Evolutionary conservation across 1,139 yeast genomes (phyloP).

Genomic region (Hemisphaericaspora subhashii): DNA sequence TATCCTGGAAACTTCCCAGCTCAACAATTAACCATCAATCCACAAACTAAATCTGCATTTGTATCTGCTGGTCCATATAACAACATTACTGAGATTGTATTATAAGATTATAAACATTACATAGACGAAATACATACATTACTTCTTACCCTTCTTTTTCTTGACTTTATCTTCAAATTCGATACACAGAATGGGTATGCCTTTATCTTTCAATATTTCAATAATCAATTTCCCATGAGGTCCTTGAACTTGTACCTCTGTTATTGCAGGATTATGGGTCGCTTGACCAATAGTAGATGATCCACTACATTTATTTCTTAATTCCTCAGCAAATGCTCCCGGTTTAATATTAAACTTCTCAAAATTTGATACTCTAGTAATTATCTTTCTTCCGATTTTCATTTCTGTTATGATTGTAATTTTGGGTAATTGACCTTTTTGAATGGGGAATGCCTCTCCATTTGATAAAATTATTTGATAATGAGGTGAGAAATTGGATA

Average conservation of each 20-base stretch:
- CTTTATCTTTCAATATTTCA: constrained; percentile 60
- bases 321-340: constrained; percentile 61
- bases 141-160: constrained; percentile 45
- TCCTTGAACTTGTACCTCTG: constrained; percentile 86
- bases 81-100: constrained; percentile 55
- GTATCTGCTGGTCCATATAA: constrained; percentile 57
- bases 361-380: constrained; percentile 70
- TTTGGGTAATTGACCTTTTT: constrained; percentile 68
- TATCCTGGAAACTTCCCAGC: constrained; percentile 62
- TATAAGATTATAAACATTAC: constrained; percentile 18
- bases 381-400: constrained; percentile 78
- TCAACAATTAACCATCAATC: constrained; percentile 49
- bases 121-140: background rate
- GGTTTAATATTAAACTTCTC: constrained; percentile 70
- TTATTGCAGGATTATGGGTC: constrained; percentile 48
- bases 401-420: constrained; percentile 69
- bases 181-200: constrained; percentile 69
- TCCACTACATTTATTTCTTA: constrained; percentile 83
- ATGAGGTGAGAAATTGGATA: constrained; percentile 55
- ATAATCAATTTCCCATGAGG: constrained; percentile 70
- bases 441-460: constrained; percentile 30
- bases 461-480: constrained; percentile 51
- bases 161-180: constrained; percentile 65
- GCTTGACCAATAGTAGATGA: constrained; percentile 68
- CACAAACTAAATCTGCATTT: constrained; percentile 55